Evolutionary conservation across 2,329 filamentous ascomycete species (phyloP), one percentile per base, ranked within the genome.

Genomic region (Cylindrodendrum hubeiense): DNA sequence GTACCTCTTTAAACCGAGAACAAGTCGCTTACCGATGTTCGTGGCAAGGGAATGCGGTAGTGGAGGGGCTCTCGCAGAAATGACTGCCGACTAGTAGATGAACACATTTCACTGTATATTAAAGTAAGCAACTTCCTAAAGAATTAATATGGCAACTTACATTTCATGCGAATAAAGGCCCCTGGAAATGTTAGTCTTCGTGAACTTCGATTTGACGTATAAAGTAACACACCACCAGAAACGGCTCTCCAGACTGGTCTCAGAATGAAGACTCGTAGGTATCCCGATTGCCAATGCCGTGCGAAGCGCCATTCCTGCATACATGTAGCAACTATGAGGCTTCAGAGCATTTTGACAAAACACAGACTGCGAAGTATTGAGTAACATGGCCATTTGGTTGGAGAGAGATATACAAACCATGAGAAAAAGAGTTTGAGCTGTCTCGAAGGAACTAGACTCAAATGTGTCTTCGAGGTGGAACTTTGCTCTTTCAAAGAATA

Each of bases 241-340:
- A 12, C 43, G 50, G 13, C 62, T 65, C 12, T 46, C 57, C 19
- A 55, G n/a, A 26, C 33, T 61, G 1, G 56, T 37, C 15, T 56
- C 46, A 3, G 28, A 55, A n/a, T 56, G 44, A 12, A 50, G 44
- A 15, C 37, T 56, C 8, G 59, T 56, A 3, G 63, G 58, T 39
- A 65, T 47, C 13, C 63, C 58, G 12, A 63, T 65, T n/a, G 63
- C 63, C 28, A 63, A 43, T 1, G 58, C 58, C 13, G 63, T 65
- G 21, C 63, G 47, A 17, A 63, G 49, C 17, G 63, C 58, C 53
- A 65, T 65, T 5, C 63, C 63, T 12, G 57, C 39, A 15, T 65
- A 65, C 58, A 65, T 65, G 39, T 65, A 65, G 46, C 63, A 65
- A 17, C 58, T 65, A 21, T 65, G 63, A 7, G 63, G 58, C 10